phyloP scores from a whole-genome alignment of 148 eudicot genomes.

The Suaeda aralocaspica region DNA sequence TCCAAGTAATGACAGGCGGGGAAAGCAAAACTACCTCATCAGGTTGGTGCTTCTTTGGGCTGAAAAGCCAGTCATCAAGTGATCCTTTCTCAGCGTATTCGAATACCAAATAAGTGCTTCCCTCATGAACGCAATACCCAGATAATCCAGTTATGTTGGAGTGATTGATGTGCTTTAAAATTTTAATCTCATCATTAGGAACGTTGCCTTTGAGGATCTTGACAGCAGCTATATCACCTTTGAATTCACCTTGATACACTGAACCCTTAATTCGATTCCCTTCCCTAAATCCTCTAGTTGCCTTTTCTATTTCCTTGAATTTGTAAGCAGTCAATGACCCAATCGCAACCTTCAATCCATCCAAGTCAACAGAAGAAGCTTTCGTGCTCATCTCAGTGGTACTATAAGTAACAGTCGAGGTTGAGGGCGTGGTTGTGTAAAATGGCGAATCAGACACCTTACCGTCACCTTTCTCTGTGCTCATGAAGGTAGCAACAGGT shows the following conservation, averaged over 20 bases:
- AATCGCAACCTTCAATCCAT: constrained; percentile 45
- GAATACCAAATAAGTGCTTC: constrained; percentile 67
- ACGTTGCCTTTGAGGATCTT: constrained; percentile 68
- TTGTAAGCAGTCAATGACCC: constrained; percentile 60
- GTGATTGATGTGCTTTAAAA: constrained; percentile 65
- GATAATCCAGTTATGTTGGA: constrained; percentile 60
- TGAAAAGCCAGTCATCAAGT: constrained; percentile 41
- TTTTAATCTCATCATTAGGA: constrained; percentile 49
- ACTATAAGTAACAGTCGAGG: constrained; percentile 16
- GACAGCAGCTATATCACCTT: constrained; percentile 62
- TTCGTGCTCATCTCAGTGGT: constrained; percentile 21
- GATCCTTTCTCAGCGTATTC: constrained; percentile 73
- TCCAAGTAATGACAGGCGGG: constrained; percentile 50
- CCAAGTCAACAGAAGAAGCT: constrained; percentile 43
- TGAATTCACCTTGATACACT: constrained; percentile 47
- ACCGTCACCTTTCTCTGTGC: constrained; percentile 7
- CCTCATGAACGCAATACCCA: constrained; percentile 62
- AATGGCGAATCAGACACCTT: constrained; percentile 18
- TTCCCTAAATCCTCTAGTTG: constrained; percentile 50
- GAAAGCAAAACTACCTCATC: constrained; percentile 12
- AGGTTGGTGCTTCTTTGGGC: constrained; percentile 26
- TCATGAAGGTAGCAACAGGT: neutral
- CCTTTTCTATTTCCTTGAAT: constrained; percentile 47
- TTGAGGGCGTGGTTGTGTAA: constrained; percentile 12
- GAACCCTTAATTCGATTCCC: constrained; percentile 54